A percentile compares a stretch with the other conserved stretches of the same genome.
These are phyloP conservation scores for Trichoderma gamsii DNA, from an alignment of 495 filamentous ascomycete genomes.

Conservation along the genomic window DNA sequence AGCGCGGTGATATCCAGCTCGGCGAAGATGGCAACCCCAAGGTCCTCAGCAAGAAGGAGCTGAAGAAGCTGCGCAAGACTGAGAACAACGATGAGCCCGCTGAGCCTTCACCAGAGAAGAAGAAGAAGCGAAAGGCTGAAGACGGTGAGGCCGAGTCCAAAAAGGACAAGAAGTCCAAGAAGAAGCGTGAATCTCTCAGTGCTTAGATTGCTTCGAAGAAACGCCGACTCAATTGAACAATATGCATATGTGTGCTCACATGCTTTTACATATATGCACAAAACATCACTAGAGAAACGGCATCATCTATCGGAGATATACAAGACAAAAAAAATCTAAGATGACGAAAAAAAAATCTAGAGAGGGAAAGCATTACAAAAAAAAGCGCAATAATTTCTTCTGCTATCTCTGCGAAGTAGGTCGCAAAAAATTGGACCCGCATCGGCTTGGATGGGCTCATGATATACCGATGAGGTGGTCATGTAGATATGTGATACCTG, in stretches of 20 bases:
- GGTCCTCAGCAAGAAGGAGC: conserved; percentile 65
- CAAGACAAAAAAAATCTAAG: neutral
- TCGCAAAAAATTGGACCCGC: neutral
- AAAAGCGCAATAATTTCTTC: neutral
- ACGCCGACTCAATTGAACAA: neutral
- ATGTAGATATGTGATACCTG: conserved; percentile 11
- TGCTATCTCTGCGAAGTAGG: neutral
- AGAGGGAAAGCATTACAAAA: neutral
- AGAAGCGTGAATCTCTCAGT: conserved; percentile 74
- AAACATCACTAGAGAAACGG: neutral
- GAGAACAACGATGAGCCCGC: conserved; percentile 47
- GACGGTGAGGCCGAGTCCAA: conserved; percentile 25
- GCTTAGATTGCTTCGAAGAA: conserved; percentile 55
- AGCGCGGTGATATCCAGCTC: conserved; percentile 60
- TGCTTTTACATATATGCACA: neutral
- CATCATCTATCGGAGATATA: neutral
- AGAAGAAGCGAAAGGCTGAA: conserved; percentile 41
- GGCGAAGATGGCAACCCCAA: conserved; percentile 52
- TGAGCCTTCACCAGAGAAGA: conserved; percentile 33
- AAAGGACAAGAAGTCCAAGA: conserved; percentile 72
- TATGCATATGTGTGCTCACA: neutral
- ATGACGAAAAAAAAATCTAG: neutral
- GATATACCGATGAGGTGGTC: conserved; percentile 7
- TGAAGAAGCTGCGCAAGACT: conserved; percentile 68
- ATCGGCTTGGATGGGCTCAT: conserved; percentile 9